Evolutionary conservation across 805 yeast genomes (phyloP), one percentile per base, ranked within the genome.

Genomic region (Candida manassasensis): DNA sequence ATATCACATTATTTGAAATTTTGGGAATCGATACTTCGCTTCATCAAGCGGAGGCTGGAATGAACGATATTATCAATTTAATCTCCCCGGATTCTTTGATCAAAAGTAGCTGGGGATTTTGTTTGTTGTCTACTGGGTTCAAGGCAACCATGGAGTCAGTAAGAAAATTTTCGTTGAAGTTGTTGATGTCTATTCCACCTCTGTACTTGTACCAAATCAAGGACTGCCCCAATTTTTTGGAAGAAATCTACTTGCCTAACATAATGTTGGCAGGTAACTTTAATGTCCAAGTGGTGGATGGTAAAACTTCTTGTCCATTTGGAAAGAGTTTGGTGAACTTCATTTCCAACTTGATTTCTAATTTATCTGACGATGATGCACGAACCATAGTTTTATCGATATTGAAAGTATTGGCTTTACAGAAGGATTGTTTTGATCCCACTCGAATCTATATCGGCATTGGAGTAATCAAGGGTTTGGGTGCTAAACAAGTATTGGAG

Each of bases 11-110:
- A 10, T 82, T 76, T 48, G 96, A 88, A 50, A 83, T 88, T 31
- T 60, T 85, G 18, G 93, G 87, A 1, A 71, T 88, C 26, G 96
- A 88, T 53, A 78, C 96, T 0, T 84, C 96, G 0, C 59, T 85
- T 47, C 88, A 89, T 47, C 96, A 89, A 56, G 78, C 89, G 0
- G 79, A 80, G 45, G 95, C 86, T 9, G 90, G 93, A 0, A 57
- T 72, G 1, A 59, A 60, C 6, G 95, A 85, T 47, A 73, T 88
- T 29, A 52, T 76, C 2, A 60, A 59, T 1, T 53, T 84, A 10
- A 64, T 85, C 16, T 58, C 69, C 0, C 69, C 73, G 3, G 42
- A 55, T 2, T 74, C 84, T 0, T 45, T 59, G 16, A 71, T 87
- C 34, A 79, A 80, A 22, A 68, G 80, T 1, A 67, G 80, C 0